phyloP scores from a whole-genome alignment of 352 stramenopile species.

The Pythium dissimile region DNA sequence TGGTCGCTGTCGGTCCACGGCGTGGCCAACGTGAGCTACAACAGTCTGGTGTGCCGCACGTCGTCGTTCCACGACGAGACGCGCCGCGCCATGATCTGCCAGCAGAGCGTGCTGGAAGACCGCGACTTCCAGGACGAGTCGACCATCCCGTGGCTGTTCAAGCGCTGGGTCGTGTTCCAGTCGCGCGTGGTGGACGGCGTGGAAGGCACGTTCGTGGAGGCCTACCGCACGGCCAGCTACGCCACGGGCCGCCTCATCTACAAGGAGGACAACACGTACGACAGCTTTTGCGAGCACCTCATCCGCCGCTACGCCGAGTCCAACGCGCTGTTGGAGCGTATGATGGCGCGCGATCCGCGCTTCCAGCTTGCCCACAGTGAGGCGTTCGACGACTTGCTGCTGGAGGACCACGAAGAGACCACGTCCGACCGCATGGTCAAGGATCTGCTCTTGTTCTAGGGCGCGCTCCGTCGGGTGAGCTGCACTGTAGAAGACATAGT shows the following conservation, averaged over 20 bases:
- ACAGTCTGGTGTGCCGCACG: conserved; percentile 70
- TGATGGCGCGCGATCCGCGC: conserved; percentile 77
- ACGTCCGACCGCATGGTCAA: conserved; percentile 85
- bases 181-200: conserved; percentile 66
- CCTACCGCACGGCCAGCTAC: conserved; percentile 82
- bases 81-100: conserved; percentile 72
- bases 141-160: conserved; percentile 84
- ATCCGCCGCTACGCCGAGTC: conserved; percentile 85
- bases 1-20: conserved; percentile 83
- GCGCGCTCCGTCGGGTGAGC: background rate
- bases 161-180: conserved; percentile 86
- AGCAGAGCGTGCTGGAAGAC: conserved; percentile 81
- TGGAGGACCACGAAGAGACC: conserved; percentile 46
- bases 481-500: no score
- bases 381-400: conserved; percentile 24
- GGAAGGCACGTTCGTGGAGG: conserved; percentile 75
- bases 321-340: conserved; percentile 75
- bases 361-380: conserved; percentile 46
- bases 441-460: conserved; percentile 80
- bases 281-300: conserved; percentile 87
- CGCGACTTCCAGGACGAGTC: conserved; percentile 79
- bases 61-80: conserved; percentile 49
- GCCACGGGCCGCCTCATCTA: conserved; percentile 80
- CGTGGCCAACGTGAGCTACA: conserved; percentile 85
- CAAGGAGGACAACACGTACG: conserved; percentile 88